Base-by-base conservation (phyloP, 2,329 filamentous ascomycete genomes). In the Truncatella angustata region DNA sequence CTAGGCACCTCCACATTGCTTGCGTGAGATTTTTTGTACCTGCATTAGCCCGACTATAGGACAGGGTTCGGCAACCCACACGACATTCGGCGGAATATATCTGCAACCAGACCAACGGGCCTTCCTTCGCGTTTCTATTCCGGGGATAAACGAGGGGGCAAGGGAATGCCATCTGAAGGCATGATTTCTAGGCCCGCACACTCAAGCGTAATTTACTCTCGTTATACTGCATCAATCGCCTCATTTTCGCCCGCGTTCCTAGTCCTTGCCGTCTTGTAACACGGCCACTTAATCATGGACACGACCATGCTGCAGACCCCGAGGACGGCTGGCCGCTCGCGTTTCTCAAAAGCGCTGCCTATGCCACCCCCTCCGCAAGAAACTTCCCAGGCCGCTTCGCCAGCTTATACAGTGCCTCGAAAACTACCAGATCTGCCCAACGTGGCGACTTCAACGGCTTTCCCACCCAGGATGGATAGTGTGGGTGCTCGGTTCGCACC, bases 281-380 rank as follows among this genome's bases (percentile, higher is more conserved):
- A 44, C 30, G 12, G 24, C 12, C n/a, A 44, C 28, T 34, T 36
- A 20, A 34, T 32, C 12, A 37, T 37, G 32, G 45, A 54, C 45
- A 44, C 54, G 50, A 49, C 55, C 52, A 60, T 60, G 50, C 63
- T 67, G 52, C 58, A 62, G 54, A 51, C 64, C 66, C 65, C 67
- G 14, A 68, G 64, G 62, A 66, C 63, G 49, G 75, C 75, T 56
- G 77, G 77, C 60, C 69, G 72, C 50, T 82, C 80, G 59, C 78
- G 79, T 64, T 81, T 80, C 68, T 82, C 80, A 63, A 84, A 84
- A 68, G 79, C 78, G 30, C 69, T 84, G 57, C 80, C 80, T 30
- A 70, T 73, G 51, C 76, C 77, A 61, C 78, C 80, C 49, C 66
- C 72, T 49, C 42, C 61, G 34, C 55, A 60, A 35, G 53, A 60